Evolutionary conservation across 2,329 filamentous ascomycete species (phyloP), one percentile per base, ranked within the genome.

Genomic region (Pestalotiopsis fici): DNA sequence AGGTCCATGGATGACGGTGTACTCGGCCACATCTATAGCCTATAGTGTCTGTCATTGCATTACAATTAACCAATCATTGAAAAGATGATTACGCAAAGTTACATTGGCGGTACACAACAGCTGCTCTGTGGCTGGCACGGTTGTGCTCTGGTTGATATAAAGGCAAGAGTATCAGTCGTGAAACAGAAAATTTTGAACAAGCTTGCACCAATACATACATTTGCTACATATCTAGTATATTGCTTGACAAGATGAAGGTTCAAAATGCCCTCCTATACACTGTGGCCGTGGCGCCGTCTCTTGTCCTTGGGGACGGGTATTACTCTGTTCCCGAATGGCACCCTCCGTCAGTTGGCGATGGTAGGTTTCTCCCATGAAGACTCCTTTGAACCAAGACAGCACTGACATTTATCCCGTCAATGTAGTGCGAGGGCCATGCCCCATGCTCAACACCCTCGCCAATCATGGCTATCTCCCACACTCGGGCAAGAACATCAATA

Each of bases 391-490:
- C 11, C 1, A 11, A 35, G 11, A 35, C 31, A 11, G 11, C 31
- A 35, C 31, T 35, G 31, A 35, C 31, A 35, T 7, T 1, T 6
- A 35, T 35, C 6, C n/a, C 4, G 31, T 35, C 56, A 21, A 21
- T 21, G 6, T 5, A 63, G 60, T 31, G 60, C 62, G 62, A 64
- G 39, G 39, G 13, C 65, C 67, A 11, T 69, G 67, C 27, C 67
- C 67, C 31, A 69, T 69, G 67, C 37, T 69, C 3, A 69, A 69
- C 65, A 60, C 60, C 12, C 43, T 69, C 31, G 65, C 65, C 2
- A 69, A 69, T 61, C 67, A 69, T 31, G 67, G 65, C 43, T 65
- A 60, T 25, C 56, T 69, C 4, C 67, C 67, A 3, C 67, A 63
- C 61, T 37, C 63, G 50, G 67, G 67, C 27, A 54, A 55, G 21